Evolutionary conservation across 2,329 filamentous ascomycete species (phyloP).

Genomic region (Neofusicoccum sp.): DNA sequence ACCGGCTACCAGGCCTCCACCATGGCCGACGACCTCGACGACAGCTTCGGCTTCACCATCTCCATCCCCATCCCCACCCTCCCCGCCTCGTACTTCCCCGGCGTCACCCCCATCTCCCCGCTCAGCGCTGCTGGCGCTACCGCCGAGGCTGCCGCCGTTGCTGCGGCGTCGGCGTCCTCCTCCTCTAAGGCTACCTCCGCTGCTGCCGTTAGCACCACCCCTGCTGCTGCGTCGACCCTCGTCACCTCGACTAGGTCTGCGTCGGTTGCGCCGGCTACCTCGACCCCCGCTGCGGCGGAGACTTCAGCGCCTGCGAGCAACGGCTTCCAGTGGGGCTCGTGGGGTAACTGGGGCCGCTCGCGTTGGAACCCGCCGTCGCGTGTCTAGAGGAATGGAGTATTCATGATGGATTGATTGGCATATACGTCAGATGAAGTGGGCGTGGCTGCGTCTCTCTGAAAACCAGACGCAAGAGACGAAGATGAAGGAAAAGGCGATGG

Average conservation of each 20-base stretch:
- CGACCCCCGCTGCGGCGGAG: neutral
- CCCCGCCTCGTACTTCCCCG: slow-evolving; percentile 42
- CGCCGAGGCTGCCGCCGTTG: neutral
- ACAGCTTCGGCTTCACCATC: slow-evolving; percentile 30
- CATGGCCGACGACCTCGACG: slow-evolving; percentile 37
- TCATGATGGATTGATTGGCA: too few species aligned
- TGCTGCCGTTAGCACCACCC: neutral
- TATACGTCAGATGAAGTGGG: too few species aligned
- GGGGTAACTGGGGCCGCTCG: neutral
- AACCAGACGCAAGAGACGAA: too few species aligned
- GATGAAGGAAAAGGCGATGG: too few species aligned
- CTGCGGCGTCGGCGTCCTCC: neutral
- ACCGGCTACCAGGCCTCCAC: slow-evolving; percentile 38
- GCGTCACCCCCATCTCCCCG: slow-evolving; percentile 32
- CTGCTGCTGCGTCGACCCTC: neutral
- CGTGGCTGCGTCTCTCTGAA: too few species aligned
- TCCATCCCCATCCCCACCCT: slow-evolving; percentile 44
- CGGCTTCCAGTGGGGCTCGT: neutral
- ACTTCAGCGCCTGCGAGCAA: neutral
- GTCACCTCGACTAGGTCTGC: slow-evolving; percentile 2
- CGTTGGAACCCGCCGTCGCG: too few species aligned
- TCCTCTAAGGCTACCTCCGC: too few species aligned
- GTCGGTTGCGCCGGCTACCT: neutral
- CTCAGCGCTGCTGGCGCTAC: slow-evolving; percentile 13
- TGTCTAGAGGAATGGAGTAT: too few species aligned